Conservation (phyloP, 2,329 filamentous ascomycete genomes). For the Colletotrichum sp. region DNA sequence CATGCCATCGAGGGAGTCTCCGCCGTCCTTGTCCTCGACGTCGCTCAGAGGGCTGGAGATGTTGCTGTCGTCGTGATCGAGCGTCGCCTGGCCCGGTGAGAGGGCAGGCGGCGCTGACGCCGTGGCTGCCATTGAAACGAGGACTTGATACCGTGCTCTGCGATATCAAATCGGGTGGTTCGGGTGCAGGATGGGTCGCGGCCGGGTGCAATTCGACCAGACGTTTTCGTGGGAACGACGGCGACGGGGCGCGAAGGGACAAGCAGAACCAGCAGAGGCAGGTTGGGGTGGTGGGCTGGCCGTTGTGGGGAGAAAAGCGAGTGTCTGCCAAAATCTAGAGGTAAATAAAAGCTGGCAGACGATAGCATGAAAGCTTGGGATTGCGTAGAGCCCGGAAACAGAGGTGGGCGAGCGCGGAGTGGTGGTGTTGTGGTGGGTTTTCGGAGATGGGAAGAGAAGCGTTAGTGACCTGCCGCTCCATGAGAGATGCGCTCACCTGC, state of each 20-base stretch:
- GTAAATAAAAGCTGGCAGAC: conserved; percentile 3
- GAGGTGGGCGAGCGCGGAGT: conserved; percentile 6
- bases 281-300: conserved; percentile 16
- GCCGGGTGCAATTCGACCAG: conserved; percentile 8
- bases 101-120: conserved; percentile 54
- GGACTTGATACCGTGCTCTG: background rate
- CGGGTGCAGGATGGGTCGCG: background rate
- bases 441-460: conserved; percentile 21
- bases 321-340: background rate
- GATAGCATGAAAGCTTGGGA: conserved; percentile 15
- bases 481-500: conserved; percentile 24
- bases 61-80: conserved; percentile 68
- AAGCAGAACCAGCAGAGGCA: conserved; percentile 18
- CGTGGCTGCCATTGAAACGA: conserved; percentile 55
- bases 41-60: conserved; percentile 93
- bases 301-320: conserved; percentile 4
- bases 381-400: background rate
- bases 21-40: conserved; percentile 78
- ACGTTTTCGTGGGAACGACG: conserved; percentile 18
- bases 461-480: conserved; percentile 23
- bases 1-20: conserved; percentile 69
- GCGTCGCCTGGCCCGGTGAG: conserved; percentile 48
- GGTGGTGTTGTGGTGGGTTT: conserved; percentile 23
- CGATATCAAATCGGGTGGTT: background rate
- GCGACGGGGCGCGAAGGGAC: conserved; percentile 15